phyloP scores from a whole-genome alignment of 2,329 filamentous ascomycete species.

The Hypoxylon sp. region DNA sequence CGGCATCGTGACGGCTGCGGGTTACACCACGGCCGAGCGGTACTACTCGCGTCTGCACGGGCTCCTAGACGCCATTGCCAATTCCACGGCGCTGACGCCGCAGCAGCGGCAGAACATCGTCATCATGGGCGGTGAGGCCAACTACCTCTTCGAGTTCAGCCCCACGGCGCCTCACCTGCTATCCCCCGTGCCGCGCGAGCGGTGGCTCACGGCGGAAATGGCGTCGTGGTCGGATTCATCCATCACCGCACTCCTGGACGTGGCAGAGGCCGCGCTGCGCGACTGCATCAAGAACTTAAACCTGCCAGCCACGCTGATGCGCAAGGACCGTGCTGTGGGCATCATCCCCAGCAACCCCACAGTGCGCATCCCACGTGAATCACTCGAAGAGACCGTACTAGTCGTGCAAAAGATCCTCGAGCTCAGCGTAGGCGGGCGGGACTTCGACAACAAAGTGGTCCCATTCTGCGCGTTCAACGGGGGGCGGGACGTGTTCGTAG shows the following conservation, averaged over 20 bases:
- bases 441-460: conserved; percentile 60
- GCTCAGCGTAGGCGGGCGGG: conserved; percentile 73
- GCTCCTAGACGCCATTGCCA: conserved; percentile 82
- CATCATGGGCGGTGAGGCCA: conserved; percentile 95
- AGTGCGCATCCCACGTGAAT: conserved; percentile 84
- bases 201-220: conserved; percentile 87
- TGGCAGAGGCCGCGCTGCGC: conserved; percentile 85
- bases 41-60: conserved; percentile 92
- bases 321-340: conserved; percentile 90
- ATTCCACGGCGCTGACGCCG: conserved; percentile 70
- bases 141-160: conserved; percentile 91
- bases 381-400: conserved; percentile 94
- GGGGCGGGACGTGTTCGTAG: conserved; percentile 97
- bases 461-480: conserved; percentile 99
- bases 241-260: conserved; percentile 85
- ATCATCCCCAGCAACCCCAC: conserved; percentile 76
- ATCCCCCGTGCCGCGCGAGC: conserved; percentile 72
- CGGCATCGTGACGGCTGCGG: conserved; percentile 96
- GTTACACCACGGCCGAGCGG: conserved; percentile 87
- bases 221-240: conserved; percentile 80
- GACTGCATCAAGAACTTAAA: conserved; percentile 86
- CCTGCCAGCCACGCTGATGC: conserved; percentile 83
- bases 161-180: conserved; percentile 76
- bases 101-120: conserved; percentile 83
- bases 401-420: conserved; percentile 95